Base-by-base conservation (phyloP, 257 asterid species). In the Gentiana straminea region DNA sequence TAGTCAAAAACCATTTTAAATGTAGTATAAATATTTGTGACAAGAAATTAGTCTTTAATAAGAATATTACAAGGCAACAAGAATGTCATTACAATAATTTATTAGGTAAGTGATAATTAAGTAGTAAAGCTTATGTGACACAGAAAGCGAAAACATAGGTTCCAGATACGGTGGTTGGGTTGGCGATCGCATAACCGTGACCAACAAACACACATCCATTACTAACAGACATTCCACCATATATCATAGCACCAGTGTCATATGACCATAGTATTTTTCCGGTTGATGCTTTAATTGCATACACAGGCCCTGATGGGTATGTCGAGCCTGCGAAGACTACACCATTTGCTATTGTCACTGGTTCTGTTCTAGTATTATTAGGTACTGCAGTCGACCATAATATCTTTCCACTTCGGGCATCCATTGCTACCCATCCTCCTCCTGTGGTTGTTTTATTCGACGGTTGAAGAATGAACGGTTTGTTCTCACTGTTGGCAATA, bases 401-500 rank as follows among this genome's bases (percentile, higher is more conserved):
- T 34, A 78, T 47, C 33, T 65, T 24, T n/a, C 89, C 89, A 0
- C 72, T 69, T 32, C 39, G 54, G 39, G 81, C 71, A 59, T 74
- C 80, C 85, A 81, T 69, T 8, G 77, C 76, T 5, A 76, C 85
- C 86, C 89, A 81, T 4, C 72, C 79, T 15, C 83, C 81, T 13
- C 78, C 79, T 0, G 44, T 67, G 5, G 74, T 78, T 57, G 79
- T 64, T 1, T 69, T 64, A 3, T 58, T 57, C 0, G 80, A 68
- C 7, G 84, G 88, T 2, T 49, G 8, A n/a, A 81, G 69, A 1
- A 73, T 67, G 53, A 75, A 78, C 49, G 75, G 73, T 58, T 32
- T 2, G 2, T 5, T 5, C 0, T 54, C 24, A 49, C 51, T 52
- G 56, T 77, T 77, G 65, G 71, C 77, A 32, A 78, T 78, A 71